Conservation (phyloP, 805 yeast genomes). For the Cephaloascus fragrans region DNA sequence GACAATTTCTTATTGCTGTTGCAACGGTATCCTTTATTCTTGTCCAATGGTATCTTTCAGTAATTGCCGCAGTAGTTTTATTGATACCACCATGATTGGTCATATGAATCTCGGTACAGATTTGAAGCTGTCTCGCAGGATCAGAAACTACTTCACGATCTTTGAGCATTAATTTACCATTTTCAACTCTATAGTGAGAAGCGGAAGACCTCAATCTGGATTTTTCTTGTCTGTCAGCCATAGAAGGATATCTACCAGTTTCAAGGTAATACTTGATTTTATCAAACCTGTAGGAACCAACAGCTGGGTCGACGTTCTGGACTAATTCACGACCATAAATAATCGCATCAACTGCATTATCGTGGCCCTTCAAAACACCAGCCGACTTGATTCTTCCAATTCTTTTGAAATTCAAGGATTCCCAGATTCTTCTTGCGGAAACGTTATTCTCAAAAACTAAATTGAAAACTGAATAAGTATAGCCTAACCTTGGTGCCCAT, state of each 20-base stretch:
- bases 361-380: constrained; percentile 78
- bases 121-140: constrained; percentile 61
- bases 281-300: constrained; percentile 58
- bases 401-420: constrained; percentile 62
- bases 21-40: constrained; percentile 83
- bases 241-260: constrained; percentile 80
- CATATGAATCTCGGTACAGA: constrained; percentile 63
- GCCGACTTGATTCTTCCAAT: constrained; percentile 81
- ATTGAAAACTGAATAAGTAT: constrained; percentile 75
- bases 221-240: constrained; percentile 75
- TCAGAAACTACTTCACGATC: constrained; percentile 81
- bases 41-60: constrained; percentile 85
- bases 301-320: constrained; percentile 37
- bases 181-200: constrained; percentile 59
- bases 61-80: constrained; percentile 67
- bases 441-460: constrained; percentile 83
- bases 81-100: constrained; percentile 80
- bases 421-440: constrained; percentile 73
- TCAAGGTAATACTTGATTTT: constrained; percentile 68
- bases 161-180: constrained; percentile 67
- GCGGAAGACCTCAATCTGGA: constrained; percentile 78
- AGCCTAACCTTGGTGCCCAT: constrained; percentile 89
- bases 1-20: constrained; percentile 66
- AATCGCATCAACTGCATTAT: constrained; percentile 76
- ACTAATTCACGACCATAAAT: constrained; percentile 78